Evolutionary conservation across 2,329 filamentous ascomycete genomes (phyloP), one percentile per base, ranked within the genome.

Genomic region (Elsinoe australis): DNA sequence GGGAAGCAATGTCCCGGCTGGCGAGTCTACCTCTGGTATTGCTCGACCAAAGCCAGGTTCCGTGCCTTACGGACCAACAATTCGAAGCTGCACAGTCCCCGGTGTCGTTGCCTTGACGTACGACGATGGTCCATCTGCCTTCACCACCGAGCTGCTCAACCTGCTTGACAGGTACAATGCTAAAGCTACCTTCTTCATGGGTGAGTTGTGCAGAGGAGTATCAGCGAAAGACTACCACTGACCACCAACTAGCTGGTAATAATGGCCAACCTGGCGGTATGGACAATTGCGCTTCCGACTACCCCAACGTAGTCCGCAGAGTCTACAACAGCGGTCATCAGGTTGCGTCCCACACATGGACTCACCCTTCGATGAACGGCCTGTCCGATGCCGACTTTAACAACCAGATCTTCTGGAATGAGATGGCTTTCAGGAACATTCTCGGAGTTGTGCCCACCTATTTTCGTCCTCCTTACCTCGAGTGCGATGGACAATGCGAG

Each of bases 181-280:
- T 12, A 77, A 72, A 15, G 88, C 88, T 0, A 95, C 88, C 0
- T 92, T 94, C 64, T 95, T 95, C 64, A 74, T 94, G 24, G 39
- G 39, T 44, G 26, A 44, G 39, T 31, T 12, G 14, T 8, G 8
- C n/a, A 32, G 7, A 29, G n/a, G n/a, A n/a, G n/a, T n/a, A 21
- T 4, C 36, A 17, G 10, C 21, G 18, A 41, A 9, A 4, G 32
- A 35, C 35, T 14, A 5, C 8, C 17, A 41, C 36, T 41, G 36
- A 41, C 21, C 2, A 1, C 10, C 15, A 5, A 7, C 12, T 19
- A 44, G 39, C 39, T 44, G 39, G 39, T 8, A 32, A 44, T 26
- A 44, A 44, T 10, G 39, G 39, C 2, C 39, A 44, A 14, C 24
- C 39, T 9, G 74, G 75, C 29, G 60, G 69, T 54, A 79, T 79